Conservation (phyloP, 2,329 filamentous ascomycete species). For the Aspergillus alliaceus region DNA sequence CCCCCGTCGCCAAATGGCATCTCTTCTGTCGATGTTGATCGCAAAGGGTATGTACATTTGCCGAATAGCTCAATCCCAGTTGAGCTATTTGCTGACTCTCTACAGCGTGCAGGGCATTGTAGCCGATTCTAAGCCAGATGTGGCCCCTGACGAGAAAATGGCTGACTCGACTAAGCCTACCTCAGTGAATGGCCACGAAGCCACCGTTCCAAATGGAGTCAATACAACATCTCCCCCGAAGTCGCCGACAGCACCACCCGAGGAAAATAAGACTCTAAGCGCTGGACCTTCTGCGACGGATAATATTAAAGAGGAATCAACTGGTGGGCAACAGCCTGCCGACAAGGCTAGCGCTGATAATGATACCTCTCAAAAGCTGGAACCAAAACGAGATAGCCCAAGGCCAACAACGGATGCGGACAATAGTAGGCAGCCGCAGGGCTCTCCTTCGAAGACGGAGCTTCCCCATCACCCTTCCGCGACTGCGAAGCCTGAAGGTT, state of each 20-base stretch:
- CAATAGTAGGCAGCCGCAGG: conserved; percentile 23
- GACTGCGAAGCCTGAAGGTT: conserved; percentile 12
- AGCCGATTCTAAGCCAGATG: conserved; percentile 25
- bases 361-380: conserved; percentile 6
- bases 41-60: conserved; percentile 30
- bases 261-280: conserved; percentile 12
- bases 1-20: conserved; percentile 36
- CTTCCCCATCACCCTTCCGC: conserved; percentile 37
- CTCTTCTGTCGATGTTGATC: conserved; percentile 27
- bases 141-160: conserved; percentile 15
- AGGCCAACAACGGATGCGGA: conserved; percentile 13
- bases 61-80: neutral
- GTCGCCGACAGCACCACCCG: conserved; percentile 21
- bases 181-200: conserved; percentile 32
- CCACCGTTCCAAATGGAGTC: conserved; percentile 29
- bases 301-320: conserved; percentile 7
- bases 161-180: conserved; percentile 17
- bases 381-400: conserved; percentile 10
- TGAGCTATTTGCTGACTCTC: conserved; percentile 17
- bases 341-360: conserved; percentile 1
- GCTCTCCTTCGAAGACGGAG: conserved; percentile 29
- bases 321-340: conserved; percentile 1
- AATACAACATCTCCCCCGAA: conserved; percentile 31
- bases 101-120: conserved; percentile 24
- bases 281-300: conserved; percentile 10